A percentile compares a stretch with the other conserved stretches of the same genome.
phyloP scores from a whole-genome alignment of 2,329 filamentous ascomycete species.

The Periconia digitata region DNA sequence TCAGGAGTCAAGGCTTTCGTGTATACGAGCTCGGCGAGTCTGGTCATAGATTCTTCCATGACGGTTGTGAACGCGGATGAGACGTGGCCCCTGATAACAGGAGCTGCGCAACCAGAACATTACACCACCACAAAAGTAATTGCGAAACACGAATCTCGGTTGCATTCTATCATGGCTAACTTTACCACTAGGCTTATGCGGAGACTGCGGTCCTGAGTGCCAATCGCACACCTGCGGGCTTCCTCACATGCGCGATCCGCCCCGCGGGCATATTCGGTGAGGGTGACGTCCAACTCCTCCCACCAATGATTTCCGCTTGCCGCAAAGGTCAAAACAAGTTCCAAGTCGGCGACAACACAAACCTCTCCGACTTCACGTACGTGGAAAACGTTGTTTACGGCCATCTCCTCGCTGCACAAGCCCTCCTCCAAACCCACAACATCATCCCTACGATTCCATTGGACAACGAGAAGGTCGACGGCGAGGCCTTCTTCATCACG shows the following conservation, averaged over 20 bases:
- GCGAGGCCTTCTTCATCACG: slow-evolving; percentile 55
- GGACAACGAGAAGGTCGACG: slow-evolving; percentile 50
- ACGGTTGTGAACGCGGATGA: slow-evolving; percentile 55
- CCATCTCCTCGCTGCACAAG: slow-evolving; percentile 53
- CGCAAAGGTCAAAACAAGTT: slow-evolving; percentile 52
- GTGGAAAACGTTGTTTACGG: slow-evolving; percentile 55
- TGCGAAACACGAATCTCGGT: not conserved
- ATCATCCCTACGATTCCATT: slow-evolving; percentile 43
- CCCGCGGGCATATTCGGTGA: slow-evolving; percentile 56
- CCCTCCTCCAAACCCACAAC: slow-evolving; percentile 50
- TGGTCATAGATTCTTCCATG: slow-evolving; percentile 48
- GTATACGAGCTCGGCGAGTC: slow-evolving; percentile 55
- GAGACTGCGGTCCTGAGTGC: slow-evolving; percentile 52
- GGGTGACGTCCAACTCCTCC: slow-evolving; percentile 50
- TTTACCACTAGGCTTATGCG: slow-evolving; percentile 42
- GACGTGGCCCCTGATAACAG: slow-evolving; percentile 49
- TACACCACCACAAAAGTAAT: slow-evolving; percentile 53
- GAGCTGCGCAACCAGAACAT: slow-evolving; percentile 52
- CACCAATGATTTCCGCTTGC: slow-evolving; percentile 49
- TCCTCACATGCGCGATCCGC: slow-evolving; percentile 54
- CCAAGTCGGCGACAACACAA: slow-evolving; percentile 55
- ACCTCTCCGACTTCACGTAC: slow-evolving; percentile 58
- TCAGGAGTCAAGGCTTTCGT: slow-evolving; percentile 55
- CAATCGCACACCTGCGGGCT: slow-evolving; percentile 49
- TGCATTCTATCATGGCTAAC: not conserved